Evolutionary conservation across 2,329 filamentous ascomycete genomes (phyloP).

Genomic region (Elsinoe arachidis): DNA sequence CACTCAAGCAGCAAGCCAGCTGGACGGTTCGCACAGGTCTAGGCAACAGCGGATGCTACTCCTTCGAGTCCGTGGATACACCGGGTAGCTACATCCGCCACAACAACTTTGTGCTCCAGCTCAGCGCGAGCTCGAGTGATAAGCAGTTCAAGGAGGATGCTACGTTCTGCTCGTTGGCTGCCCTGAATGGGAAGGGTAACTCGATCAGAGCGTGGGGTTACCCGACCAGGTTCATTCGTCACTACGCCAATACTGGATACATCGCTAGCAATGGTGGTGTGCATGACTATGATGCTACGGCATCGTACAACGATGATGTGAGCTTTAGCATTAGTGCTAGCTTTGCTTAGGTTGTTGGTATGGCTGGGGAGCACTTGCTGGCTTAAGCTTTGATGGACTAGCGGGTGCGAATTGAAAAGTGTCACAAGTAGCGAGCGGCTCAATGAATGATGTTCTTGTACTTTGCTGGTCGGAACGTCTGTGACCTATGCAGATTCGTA

Average conservation of each 20-base stretch:
- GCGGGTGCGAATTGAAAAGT: no score
- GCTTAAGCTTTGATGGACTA: no score
- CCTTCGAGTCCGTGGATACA: constrained; percentile 52
- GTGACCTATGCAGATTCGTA: no score
- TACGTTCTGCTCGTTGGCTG: constrained; percentile 51
- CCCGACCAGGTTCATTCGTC: constrained; percentile 51
- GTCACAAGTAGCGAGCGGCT: no score
- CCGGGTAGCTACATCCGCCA: constrained; percentile 53
- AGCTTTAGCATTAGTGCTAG: constrained; percentile 41
- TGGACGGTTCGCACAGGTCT: constrained; percentile 49
- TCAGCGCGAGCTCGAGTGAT: constrained; percentile 45
- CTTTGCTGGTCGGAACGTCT: no score
- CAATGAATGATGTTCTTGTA: no score
- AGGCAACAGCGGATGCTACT: constrained; percentile 49
- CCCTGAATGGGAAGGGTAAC: constrained; percentile 43
- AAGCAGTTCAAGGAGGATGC: constrained; percentile 54
- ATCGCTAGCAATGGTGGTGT: constrained; percentile 48
- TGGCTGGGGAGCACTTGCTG: no score
- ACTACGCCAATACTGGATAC: constrained; percentile 42
- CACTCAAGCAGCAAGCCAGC: constrained; percentile 45
- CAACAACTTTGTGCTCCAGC: constrained; percentile 42
- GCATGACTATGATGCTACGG: constrained; percentile 43
- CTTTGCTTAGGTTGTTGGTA: constrained; percentile 32
- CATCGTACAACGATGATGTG: constrained; percentile 46
- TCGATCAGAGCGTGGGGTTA: constrained; percentile 52